A percentile compares a stretch with the other conserved stretches of the same genome.
phyloP scores from a whole-genome alignment of 2,329 filamentous ascomycete species.

The Hymenoscyphus repandus region DNA sequence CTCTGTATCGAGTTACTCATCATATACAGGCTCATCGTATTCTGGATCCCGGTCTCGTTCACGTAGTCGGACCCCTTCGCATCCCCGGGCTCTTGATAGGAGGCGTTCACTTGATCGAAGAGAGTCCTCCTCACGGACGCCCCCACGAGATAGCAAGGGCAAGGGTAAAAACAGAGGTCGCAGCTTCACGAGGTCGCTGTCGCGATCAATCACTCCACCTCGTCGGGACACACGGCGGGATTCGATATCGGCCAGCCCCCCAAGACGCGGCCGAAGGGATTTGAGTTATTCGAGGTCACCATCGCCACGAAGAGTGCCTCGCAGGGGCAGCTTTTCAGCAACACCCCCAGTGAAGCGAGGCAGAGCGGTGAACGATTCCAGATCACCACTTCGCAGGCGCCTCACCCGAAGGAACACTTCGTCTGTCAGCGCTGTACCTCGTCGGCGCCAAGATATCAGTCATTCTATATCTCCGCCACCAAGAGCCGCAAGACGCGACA shows the following conservation, averaged over 20 bases:
- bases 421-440: constrained; percentile 23
- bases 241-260: constrained; percentile 20
- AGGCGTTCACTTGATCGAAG: constrained; percentile 16
- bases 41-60: constrained; percentile 37
- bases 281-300: constrained; percentile 24
- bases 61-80: constrained; percentile 11
- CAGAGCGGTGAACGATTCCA: constrained; percentile 15
- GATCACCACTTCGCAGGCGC: constrained; percentile 17
- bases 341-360: constrained; percentile 19
- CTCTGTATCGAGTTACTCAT: constrained; percentile 72
- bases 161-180: constrained; percentile 20
- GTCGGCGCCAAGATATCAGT: constrained; percentile 16
- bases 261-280: constrained; percentile 16
- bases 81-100: constrained; percentile 12
- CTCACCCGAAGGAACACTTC: constrained; percentile 19
- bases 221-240: constrained; percentile 11
- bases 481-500: constrained; percentile 10
- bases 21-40: constrained; percentile 60
- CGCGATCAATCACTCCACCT: constrained; percentile 20
- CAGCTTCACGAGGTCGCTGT: constrained; percentile 25
- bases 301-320: constrained; percentile 11
- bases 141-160: constrained; percentile 14
- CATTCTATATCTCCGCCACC: constrained; percentile 20
- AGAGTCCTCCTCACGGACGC: constrained; percentile 19
- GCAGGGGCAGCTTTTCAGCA: constrained; percentile 17